These are phyloP conservation scores for Fomitopsis pinicola DNA, from an alignment of 1,284 basidiomycete species.

Conservation along the genomic window DNA sequence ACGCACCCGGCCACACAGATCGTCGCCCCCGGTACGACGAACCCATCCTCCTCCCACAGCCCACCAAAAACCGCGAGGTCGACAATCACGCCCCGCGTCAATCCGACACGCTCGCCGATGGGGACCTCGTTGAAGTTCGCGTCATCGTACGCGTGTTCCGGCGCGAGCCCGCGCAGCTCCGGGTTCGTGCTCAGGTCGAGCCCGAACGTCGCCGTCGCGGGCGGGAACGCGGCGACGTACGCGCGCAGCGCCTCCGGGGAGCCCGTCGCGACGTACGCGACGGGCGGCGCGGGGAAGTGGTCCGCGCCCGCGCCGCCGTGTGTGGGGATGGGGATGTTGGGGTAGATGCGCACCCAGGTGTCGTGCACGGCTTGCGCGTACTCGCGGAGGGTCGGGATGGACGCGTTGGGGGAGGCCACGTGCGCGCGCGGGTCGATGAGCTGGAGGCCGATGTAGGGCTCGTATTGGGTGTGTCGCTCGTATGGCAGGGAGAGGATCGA, in stretches of 20 bases:
- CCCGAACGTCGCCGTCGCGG: conserved; percentile 38
- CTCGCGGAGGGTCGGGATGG: conserved; percentile 45
- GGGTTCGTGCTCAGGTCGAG: conserved; percentile 38
- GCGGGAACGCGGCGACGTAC: conserved; percentile 36
- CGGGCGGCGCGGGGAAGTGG: conserved; percentile 25
- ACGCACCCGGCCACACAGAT: conserved; percentile 57
- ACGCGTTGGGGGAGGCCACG: conserved; percentile 37
- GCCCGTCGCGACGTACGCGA: conserved; percentile 60
- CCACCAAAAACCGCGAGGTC: conserved; percentile 62
- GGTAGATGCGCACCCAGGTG: conserved; percentile 30
- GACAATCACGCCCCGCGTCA: conserved; percentile 60
- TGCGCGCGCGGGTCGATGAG: conserved; percentile 55
- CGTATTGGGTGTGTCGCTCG: conserved; percentile 9
- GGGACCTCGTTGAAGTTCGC: conserved; percentile 40
- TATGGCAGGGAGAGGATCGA: conserved; percentile 25
- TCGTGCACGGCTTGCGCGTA: conserved; percentile 40
- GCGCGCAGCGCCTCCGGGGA: conserved; percentile 41
- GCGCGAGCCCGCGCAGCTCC: conserved; percentile 45
- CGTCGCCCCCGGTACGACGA: conserved; percentile 44
- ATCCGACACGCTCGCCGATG: conserved; percentile 36
- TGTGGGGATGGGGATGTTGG: background rate
- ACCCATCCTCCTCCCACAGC: conserved; percentile 47
- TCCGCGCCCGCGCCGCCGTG: conserved; percentile 3
- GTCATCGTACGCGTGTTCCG: conserved; percentile 52
- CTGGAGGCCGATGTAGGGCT: conserved; percentile 50